Percentiles rank a stretch among this genome's conserved stretches.
phyloP scores from a whole-genome alignment of 768 basidiomycete species.

The Lactifluus piperatus region DNA sequence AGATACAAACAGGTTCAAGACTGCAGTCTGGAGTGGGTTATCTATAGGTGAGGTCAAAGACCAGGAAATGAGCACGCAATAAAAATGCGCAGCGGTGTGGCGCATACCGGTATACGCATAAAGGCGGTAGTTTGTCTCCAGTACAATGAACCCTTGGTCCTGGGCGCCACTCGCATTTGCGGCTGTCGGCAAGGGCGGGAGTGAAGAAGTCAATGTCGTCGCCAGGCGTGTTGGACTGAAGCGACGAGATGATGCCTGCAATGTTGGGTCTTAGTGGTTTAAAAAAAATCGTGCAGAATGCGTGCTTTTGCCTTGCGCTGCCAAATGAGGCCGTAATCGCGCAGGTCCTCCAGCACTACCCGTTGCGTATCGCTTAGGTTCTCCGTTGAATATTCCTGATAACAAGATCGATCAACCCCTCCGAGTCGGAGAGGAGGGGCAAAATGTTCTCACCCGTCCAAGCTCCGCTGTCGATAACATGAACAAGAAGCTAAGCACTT shows the following conservation, averaged over 20 bases:
- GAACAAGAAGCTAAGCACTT: constrained; percentile 89
- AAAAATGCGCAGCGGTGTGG: not conserved
- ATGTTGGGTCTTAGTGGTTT: not conserved
- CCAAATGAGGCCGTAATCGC: constrained; percentile 92
- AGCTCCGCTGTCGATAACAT: constrained; percentile 97
- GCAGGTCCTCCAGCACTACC: constrained; percentile 85
- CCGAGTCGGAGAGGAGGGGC: constrained; percentile 10
- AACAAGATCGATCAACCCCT: constrained; percentile 4
- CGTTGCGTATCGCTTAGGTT: constrained; percentile 69
- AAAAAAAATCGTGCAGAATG: not conserved
- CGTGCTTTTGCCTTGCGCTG: constrained; percentile 54
- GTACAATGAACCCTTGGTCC: constrained; percentile 83
- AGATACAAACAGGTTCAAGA: constrained; percentile 87
- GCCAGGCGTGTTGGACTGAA: constrained; percentile 94
- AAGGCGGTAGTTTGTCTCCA: constrained; percentile 97
- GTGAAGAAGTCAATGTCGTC: constrained; percentile 88
- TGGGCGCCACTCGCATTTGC: constrained; percentile 46
- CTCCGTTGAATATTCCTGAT: constrained; percentile 84
- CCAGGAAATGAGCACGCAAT: not conserved
- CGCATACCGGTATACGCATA: constrained; percentile 91
- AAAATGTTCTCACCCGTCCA: constrained; percentile 54
- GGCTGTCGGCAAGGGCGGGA: constrained; percentile 66
- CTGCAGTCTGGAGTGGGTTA: constrained; percentile 93
- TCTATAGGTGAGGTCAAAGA: constrained; percentile 37
- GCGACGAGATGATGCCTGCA: constrained; percentile 59